These are phyloP conservation scores for Colletotrichum lupini DNA, from an alignment of 2,329 filamentous ascomycete genomes.

Conservation along the genomic window DNA sequence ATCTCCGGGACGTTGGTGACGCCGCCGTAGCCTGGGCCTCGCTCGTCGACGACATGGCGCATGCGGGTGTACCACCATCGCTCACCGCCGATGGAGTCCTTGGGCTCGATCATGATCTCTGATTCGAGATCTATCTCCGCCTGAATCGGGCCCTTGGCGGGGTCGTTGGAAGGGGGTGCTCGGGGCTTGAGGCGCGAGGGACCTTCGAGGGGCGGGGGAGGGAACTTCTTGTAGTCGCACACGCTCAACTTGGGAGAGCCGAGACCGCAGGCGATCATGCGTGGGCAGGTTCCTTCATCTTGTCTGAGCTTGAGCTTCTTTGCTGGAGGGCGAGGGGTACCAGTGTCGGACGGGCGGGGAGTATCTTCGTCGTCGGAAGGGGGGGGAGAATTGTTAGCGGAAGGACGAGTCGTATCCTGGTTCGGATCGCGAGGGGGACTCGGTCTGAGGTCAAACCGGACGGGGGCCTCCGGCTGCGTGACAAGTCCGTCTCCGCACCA, in stretches of 20 bases:
- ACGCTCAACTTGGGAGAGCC: neutral
- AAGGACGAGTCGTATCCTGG: neutral
- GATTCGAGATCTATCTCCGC: conserved; percentile 10
- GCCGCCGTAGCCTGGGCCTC: conserved; percentile 4
- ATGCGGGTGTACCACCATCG: conserved; percentile 7
- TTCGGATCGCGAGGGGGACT: neutral
- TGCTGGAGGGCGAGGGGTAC: neutral
- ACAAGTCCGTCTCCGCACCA: conserved; percentile 32
- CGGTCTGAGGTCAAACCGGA: conserved; percentile 4
- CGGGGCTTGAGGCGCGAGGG: neutral
- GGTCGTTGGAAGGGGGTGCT: neutral
- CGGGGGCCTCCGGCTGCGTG: neutral
- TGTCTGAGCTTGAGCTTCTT: neutral
- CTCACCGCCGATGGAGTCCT: neutral
- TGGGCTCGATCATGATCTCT: conserved; percentile 7
- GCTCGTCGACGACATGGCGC: neutral
- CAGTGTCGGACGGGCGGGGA: neutral
- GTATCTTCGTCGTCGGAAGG: neutral
- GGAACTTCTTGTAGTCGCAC: neutral
- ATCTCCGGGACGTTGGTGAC: neutral
- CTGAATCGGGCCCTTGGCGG: neutral
- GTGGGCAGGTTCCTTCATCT: neutral
- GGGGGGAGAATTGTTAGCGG: neutral
- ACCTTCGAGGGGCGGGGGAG: neutral
- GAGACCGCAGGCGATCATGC: neutral